phyloP scores from a whole-genome alignment of 352 stramenopile genomes.

The Phytophthora aleatoria region DNA sequence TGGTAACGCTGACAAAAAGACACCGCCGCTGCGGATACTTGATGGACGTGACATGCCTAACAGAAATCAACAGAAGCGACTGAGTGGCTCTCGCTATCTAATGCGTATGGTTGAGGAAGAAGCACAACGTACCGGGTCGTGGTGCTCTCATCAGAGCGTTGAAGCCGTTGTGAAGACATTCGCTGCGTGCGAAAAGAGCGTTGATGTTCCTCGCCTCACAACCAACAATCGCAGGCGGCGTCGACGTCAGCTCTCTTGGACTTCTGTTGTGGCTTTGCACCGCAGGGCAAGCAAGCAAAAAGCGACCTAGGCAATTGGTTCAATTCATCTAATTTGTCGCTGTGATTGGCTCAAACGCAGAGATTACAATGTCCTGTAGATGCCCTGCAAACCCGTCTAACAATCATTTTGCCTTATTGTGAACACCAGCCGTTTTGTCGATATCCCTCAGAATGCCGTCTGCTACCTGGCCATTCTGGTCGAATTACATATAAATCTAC shows the following conservation, averaged over 20 bases:
- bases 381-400: background rate
- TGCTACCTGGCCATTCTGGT: too few species aligned
- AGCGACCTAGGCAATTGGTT: conserved; percentile 4
- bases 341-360: conserved; percentile 5
- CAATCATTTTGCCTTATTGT: background rate
- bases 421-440: too few species aligned
- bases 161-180: conserved; percentile 4
- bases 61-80: conserved; percentile 10
- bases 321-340: background rate
- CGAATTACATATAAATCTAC: too few species aligned
- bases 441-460: too few species aligned
- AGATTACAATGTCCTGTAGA: conserved; percentile 2
- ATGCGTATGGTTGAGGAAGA: conserved; percentile 11
- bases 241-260: conserved; percentile 5
- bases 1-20: conserved; percentile 10
- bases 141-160: background rate
- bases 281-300: background rate
- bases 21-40: conserved; percentile 1
- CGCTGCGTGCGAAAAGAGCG: background rate
- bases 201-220: background rate
- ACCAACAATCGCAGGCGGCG: background rate
- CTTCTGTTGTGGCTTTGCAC: conserved; percentile 1
- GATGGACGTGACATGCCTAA: conserved; percentile 19
- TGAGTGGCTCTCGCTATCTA: conserved; percentile 12
- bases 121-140: conserved; percentile 9